phyloP scores from a whole-genome alignment of 2,329 filamentous ascomycete species.

The Fusarium subglutinans region DNA sequence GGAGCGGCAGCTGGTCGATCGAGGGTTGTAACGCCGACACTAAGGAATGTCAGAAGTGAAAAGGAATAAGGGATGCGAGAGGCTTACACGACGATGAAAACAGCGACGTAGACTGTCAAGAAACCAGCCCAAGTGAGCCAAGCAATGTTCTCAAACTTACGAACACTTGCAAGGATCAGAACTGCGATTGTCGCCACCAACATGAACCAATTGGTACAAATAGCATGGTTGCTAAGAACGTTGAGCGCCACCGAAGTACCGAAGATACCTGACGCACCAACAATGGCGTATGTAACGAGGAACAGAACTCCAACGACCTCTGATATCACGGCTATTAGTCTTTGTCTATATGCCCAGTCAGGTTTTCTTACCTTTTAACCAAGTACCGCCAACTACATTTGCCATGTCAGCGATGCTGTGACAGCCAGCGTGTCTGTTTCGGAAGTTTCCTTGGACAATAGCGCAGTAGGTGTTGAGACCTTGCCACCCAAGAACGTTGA shows the following conservation, averaged over 20 bases:
- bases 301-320: slow-evolving; percentile 66
- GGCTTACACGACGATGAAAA: slow-evolving; percentile 58
- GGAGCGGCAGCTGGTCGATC: slow-evolving; percentile 66
- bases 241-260: slow-evolving; percentile 68
- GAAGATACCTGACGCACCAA: slow-evolving; percentile 66
- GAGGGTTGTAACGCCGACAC: slow-evolving; percentile 53
- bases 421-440: slow-evolving; percentile 50
- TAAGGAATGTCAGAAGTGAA: neutral
- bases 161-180: slow-evolving; percentile 59
- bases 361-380: slow-evolving; percentile 47
- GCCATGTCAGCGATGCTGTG: slow-evolving; percentile 59
- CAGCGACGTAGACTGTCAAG: slow-evolving; percentile 63
- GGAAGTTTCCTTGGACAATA: slow-evolving; percentile 52
- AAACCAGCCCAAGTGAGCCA: slow-evolving; percentile 63
- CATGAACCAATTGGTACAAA: slow-evolving; percentile 68
- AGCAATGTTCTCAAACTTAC: slow-evolving; percentile 55
- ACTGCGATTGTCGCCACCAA: slow-evolving; percentile 62
- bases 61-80: neutral
- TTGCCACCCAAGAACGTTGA: slow-evolving; percentile 55
- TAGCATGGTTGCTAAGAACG: slow-evolving; percentile 64
- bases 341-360: rapidly evolving
- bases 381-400: slow-evolving; percentile 60
- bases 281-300: slow-evolving; percentile 65
- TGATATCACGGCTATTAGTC: neutral
- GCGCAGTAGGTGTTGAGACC: slow-evolving; percentile 53